phyloP scores from a whole-genome alignment of 176 grass and related monocot species.

The Typha latifolia region DNA sequence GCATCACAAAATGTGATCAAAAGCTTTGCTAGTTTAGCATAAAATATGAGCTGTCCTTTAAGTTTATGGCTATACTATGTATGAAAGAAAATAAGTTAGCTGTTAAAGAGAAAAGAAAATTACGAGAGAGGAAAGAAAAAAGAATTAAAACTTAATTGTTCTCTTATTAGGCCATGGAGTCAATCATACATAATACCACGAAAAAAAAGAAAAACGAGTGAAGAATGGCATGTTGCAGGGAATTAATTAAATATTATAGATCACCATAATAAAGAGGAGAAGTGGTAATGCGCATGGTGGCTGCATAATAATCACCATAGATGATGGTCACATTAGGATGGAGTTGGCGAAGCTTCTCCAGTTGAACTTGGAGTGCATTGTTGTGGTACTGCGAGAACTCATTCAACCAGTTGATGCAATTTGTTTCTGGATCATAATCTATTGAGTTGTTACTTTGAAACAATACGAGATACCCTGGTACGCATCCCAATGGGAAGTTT shows the following conservation, averaged over 20 bases:
- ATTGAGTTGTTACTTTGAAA: constrained; percentile 13
- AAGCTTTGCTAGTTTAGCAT: not conserved
- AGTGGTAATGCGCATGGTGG: constrained; percentile 19
- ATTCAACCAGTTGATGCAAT: constrained; percentile 46
- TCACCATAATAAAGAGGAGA: constrained; percentile 31
- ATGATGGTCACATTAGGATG: constrained; percentile 28
- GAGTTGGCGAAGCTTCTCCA: constrained; percentile 11
- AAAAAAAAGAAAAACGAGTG: no score
- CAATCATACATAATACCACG: no score
- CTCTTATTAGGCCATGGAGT: no score
- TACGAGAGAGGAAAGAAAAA: no score
- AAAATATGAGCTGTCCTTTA: not conserved
- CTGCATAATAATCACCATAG: constrained; percentile 48
- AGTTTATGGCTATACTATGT: not conserved
- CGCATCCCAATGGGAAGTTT: constrained; percentile 49
- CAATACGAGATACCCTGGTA: constrained; percentile 24
- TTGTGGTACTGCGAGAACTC: constrained; percentile 47
- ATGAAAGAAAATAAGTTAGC: not conserved
- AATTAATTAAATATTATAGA: not conserved
- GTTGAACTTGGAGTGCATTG: constrained; percentile 14
- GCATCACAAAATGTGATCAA: not conserved
- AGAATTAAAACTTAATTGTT: not conserved
- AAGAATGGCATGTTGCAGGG: not conserved
- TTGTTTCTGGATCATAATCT: constrained; percentile 35
- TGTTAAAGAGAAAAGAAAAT: not conserved